Percentiles rank a stretch among this genome's conserved stretches.
These are phyloP conservation scores for Talaromyces islandicus DNA, from an alignment of 2,329 filamentous ascomycete genomes.

Conservation along the genomic window DNA sequence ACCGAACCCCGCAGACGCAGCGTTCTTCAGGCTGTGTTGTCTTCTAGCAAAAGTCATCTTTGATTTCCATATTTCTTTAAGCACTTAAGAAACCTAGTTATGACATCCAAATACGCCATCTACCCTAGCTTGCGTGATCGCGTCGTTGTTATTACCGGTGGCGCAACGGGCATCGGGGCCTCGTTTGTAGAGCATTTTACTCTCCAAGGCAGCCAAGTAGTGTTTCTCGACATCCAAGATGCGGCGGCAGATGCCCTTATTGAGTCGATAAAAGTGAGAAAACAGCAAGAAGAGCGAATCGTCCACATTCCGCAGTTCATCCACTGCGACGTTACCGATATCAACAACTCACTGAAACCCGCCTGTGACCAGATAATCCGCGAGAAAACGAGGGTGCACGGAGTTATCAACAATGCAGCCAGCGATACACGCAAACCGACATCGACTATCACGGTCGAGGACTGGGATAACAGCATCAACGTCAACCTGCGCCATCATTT, in stretches of 20 bases:
- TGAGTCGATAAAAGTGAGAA: constrained; percentile 1
- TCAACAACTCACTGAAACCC: constrained; percentile 16
- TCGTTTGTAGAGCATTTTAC: constrained; percentile 40
- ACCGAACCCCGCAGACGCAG: neutral
- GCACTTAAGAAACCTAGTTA: neutral
- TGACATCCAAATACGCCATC: constrained; percentile 9
- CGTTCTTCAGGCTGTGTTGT: neutral
- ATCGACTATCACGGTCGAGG: constrained; percentile 32
- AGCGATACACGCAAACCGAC: constrained; percentile 13
- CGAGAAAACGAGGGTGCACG: constrained; percentile 20
- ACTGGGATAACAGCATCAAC: constrained; percentile 40
- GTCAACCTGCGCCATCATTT: constrained; percentile 43
- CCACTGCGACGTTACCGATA: constrained; percentile 39
- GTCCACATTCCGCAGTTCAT: constrained; percentile 30
- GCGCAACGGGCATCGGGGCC: constrained; percentile 43
- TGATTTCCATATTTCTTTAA: neutral
- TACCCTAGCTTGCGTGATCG: constrained; percentile 17
- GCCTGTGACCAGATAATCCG: constrained; percentile 29
- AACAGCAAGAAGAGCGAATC: neutral
- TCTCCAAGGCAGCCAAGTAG: constrained; percentile 39
- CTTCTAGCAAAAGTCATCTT: neutral
- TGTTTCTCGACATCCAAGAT: constrained; percentile 39
- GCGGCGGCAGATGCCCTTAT: constrained; percentile 18
- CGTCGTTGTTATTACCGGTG: constrained; percentile 42
- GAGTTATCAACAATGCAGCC: constrained; percentile 35